These are phyloP conservation scores for Zoysia pacifica DNA, from an alignment of 176 grass and related monocot species.

Conservation along the genomic window DNA sequence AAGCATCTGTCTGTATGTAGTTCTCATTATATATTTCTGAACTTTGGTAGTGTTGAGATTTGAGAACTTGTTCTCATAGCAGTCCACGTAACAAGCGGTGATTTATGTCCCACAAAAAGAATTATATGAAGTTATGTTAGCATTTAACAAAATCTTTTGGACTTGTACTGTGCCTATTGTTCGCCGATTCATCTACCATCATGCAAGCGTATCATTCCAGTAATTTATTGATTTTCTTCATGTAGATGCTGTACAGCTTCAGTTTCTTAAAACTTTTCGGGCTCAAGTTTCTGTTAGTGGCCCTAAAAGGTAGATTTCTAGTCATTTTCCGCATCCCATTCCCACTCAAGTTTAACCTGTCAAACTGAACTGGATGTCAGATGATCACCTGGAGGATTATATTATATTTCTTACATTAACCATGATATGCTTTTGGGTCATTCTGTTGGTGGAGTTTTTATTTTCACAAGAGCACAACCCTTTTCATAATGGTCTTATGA, in stretches of 20 bases:
- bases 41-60: too few relatives aligned
- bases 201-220: constrained; percentile 1
- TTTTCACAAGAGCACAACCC: constrained; percentile 92
- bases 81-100: background rate
- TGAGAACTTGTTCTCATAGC: background rate
- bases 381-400: constrained; percentile 82
- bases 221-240: constrained; percentile 11
- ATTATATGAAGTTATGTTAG: background rate
- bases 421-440: constrained; percentile 90
- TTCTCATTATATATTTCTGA: too few relatives aligned
- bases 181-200: background rate
- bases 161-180: background rate
- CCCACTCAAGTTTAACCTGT: constrained; percentile 16
- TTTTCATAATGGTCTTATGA: constrained; percentile 47
- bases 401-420: constrained; percentile 93
- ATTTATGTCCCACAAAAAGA: constrained; percentile 3
- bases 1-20: too few relatives aligned
- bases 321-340: background rate
- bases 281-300: constrained; percentile 74
- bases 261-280: constrained; percentile 82
- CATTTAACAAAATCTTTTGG: background rate
- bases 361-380: constrained; percentile 48
- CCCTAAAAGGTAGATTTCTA: constrained; percentile 63
- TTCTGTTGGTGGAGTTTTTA: constrained; percentile 74
- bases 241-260: constrained; percentile 62